Evolutionary conservation across 2,329 filamentous ascomycete genomes (phyloP).

Genomic region (Boeremia exigua): DNA sequence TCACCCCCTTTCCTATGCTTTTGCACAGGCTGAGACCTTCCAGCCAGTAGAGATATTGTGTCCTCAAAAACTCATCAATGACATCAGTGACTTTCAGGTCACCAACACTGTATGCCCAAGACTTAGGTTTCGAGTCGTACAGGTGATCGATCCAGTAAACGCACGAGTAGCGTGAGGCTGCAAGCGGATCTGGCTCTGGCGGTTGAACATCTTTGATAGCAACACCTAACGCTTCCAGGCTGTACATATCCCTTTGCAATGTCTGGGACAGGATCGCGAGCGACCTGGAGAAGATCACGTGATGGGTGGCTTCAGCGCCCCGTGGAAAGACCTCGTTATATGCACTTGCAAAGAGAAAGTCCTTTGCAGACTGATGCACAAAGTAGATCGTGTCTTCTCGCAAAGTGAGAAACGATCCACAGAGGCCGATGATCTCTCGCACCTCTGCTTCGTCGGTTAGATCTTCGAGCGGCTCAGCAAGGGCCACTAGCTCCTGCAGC

Average conservation of each 20-base stretch:
- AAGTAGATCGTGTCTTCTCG: slow-evolving; percentile 28
- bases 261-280: slow-evolving; percentile 31
- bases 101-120: too few relatives aligned
- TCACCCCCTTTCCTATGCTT: too few relatives aligned
- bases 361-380: slow-evolving; percentile 55
- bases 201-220: slow-evolving; percentile 24
- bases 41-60: too few relatives aligned
- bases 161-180: slow-evolving; percentile 23
- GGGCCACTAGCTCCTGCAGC: background rate
- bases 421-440: slow-evolving; percentile 24
- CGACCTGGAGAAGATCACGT: slow-evolving; percentile 34
- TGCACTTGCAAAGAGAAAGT: slow-evolving; percentile 43
- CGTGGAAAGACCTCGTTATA: slow-evolving; percentile 37
- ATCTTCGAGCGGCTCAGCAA: slow-evolving; percentile 23
- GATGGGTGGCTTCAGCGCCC: slow-evolving; percentile 8
- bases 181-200: slow-evolving; percentile 33
- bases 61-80: too few relatives aligned
- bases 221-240: slow-evolving; percentile 21
- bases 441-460: slow-evolving; percentile 23
- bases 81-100: too few relatives aligned
- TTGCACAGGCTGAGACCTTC: background rate
- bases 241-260: slow-evolving; percentile 36
- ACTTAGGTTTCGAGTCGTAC: too few relatives aligned
- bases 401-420: slow-evolving; percentile 42
- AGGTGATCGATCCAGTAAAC: too few relatives aligned